Conservation (phyloP, 352 stramenopile genomes). For the Blastocystis sp. region DNA sequence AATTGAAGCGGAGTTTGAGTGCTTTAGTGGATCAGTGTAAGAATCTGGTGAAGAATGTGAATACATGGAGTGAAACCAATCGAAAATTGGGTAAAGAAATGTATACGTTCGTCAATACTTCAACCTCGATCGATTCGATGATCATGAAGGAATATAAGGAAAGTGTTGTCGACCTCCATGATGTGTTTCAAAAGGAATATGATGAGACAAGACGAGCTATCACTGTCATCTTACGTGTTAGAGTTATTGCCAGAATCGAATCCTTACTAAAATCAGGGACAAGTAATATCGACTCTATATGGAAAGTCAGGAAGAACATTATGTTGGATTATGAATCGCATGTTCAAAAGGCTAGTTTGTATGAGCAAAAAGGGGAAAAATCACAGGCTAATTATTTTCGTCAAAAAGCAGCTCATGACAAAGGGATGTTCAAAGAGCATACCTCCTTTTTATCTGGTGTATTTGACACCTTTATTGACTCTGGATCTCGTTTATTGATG, state of each 20-base stretch:
- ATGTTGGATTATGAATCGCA: constrained; percentile 46
- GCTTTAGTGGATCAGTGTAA: not conserved
- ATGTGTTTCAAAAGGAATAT: not conserved
- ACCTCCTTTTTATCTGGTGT: not conserved
- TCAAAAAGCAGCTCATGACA: constrained; percentile 26
- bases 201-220: not conserved
- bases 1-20: not conserved
- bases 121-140: not conserved
- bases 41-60: constrained; percentile 9
- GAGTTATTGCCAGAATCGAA: not conserved
- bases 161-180: constrained; percentile 10
- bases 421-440: constrained; percentile 7
- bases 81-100: not conserved
- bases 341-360: not conserved
- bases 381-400: not conserved
- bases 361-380: constrained; percentile 5
- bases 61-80: not conserved
- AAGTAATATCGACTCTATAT: not conserved
- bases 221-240: not conserved
- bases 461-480: not conserved
- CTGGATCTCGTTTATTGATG: not conserved
- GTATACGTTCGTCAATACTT: not conserved
- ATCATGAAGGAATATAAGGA: not conserved
- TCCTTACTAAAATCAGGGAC: not conserved
- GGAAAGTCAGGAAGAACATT: constrained; percentile 31